Evolutionary conservation across 495 filamentous ascomycete genomes (phyloP).

Genomic region (Oidiodendron maius): DNA sequence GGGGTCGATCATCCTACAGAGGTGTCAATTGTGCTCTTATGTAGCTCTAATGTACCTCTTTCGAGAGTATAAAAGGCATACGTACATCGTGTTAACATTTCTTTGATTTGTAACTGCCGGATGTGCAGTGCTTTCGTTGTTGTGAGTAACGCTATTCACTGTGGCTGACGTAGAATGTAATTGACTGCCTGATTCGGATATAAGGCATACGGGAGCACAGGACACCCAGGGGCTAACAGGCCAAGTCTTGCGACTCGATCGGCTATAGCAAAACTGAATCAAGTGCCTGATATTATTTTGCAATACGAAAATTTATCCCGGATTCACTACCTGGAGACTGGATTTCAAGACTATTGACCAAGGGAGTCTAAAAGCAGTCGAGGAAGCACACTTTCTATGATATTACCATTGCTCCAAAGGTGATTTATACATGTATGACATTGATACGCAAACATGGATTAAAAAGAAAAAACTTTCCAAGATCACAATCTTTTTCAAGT

Average conservation of each 20-base stretch:
- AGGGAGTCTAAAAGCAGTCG: background rate
- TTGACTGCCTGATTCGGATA: background rate
- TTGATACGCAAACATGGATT: background rate
- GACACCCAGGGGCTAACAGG: slow-evolving; percentile 4
- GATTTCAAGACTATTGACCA: background rate
- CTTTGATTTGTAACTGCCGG: background rate
- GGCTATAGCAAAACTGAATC: slow-evolving; percentile 5
- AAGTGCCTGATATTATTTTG: background rate
- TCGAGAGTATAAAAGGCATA: background rate
- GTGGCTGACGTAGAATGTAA: too few species aligned
- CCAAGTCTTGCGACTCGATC: slow-evolving; percentile 8
- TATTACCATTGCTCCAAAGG: slow-evolving; percentile 3
- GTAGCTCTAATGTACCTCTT: background rate
- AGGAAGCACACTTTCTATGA: slow-evolving; percentile 1
- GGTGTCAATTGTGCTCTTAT: background rate
- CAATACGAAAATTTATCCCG: background rate
- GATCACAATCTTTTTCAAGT: too few species aligned
- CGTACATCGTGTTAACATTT: slow-evolving; percentile 14
- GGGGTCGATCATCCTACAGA: slow-evolving; percentile 52
- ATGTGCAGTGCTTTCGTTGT: background rate
- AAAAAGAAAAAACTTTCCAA: background rate
- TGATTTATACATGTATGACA: slow-evolving; percentile 6
- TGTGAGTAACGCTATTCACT: background rate
- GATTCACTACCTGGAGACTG: too few species aligned
- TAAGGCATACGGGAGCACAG: background rate